Percentiles rank a stretch among this genome's conserved stretches.
Evolutionary conservation across 2,329 filamentous ascomycete genomes (phyloP).

Genomic region (Lasiodiplodia theobromae): DNA sequence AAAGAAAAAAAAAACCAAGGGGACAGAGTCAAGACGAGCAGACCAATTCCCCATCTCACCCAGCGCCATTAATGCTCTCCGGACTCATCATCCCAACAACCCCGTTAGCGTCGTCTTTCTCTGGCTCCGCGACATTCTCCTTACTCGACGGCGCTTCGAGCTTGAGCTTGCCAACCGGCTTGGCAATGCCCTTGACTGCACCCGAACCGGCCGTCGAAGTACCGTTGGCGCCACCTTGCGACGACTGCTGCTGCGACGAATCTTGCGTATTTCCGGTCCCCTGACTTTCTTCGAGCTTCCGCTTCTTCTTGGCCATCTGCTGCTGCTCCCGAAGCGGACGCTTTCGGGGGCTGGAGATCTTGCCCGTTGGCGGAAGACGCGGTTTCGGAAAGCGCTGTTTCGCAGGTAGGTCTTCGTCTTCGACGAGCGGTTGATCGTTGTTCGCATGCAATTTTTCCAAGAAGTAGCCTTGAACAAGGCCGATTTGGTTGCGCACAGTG

Average conservation of each 20-base stretch:
- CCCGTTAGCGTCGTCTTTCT: slow-evolving; percentile 70
- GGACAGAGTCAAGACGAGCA: slow-evolving; percentile 22
- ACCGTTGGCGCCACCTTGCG: slow-evolving; percentile 19
- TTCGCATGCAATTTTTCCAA: slow-evolving; percentile 86
- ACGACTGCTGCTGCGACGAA: slow-evolving; percentile 11
- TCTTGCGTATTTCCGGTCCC: slow-evolving; percentile 19
- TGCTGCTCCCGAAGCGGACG: slow-evolving; percentile 82
- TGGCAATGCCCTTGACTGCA: slow-evolving; percentile 50
- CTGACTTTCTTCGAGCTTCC: slow-evolving; percentile 66
- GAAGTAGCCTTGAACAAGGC: slow-evolving; percentile 90
- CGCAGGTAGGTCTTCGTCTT: slow-evolving; percentile 92
- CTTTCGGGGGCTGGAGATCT: slow-evolving; percentile 86
- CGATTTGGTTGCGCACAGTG: slow-evolving; percentile 80
- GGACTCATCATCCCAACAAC: slow-evolving; percentile 82
- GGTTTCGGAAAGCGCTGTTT: slow-evolving; percentile 80
- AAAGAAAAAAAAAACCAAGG: neutral
- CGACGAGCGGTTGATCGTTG: slow-evolving; percentile 80
- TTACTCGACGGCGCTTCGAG: slow-evolving; percentile 61
- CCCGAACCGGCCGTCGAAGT: slow-evolving; percentile 15
- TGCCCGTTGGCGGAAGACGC: slow-evolving; percentile 74
- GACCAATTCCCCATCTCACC: slow-evolving; percentile 28
- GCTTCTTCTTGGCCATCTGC: slow-evolving; percentile 85
- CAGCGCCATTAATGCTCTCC: slow-evolving; percentile 66
- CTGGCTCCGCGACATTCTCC: slow-evolving; percentile 65
- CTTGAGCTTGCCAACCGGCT: slow-evolving; percentile 63